Base-by-base conservation (phyloP, 2,329 filamentous ascomycete species). In the Diaporthe aspalathi region DNA sequence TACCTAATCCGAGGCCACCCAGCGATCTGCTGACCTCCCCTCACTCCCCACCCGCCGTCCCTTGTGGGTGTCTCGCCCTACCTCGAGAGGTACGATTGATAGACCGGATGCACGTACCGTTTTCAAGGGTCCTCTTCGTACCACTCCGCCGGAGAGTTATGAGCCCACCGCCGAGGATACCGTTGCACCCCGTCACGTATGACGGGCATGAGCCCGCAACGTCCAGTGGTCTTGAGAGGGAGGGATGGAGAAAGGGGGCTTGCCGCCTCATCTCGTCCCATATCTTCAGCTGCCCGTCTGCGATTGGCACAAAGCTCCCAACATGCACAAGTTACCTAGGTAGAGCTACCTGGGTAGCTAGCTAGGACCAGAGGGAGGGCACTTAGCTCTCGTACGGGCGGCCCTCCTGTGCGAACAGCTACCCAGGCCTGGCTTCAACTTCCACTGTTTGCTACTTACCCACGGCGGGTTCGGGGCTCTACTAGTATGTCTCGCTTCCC, bases 91-190 rank as follows among this genome's bases (percentile, higher is more conserved):
- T 35, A 35, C 32, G 32, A 35, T 35, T 35, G n/a, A n/a, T n/a
- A n/a, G n/a, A n/a, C n/a, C n/a, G n/a, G n/a, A n/a, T n/a, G n/a
- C n/a, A n/a, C n/a, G n/a, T n/a, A n/a, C n/a, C n/a, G n/a, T n/a
- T n/a, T n/a, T 27, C 45, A 27, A 50, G 45, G 60, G n/a, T n/a
- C 45, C 45, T n/a, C 27, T 38, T 45, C 43, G 60, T 65, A 65
- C 60, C 60, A 65, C 60, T 50, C 60, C 60, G 45, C 60, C 60
- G 60, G 60, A 65, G 60, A 65, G 60, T 65, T 65, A n/a, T 65
- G 45, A n/a, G 11, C 60, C 29, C 45, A 65, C 3, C 35, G 43
- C 60, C 60, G 60, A 8, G 60, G 60, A 65, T 38, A 49, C 45
- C 43, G 57, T 63, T 63, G 57, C 57, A 65, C 40, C 60, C 27